Evolutionary conservation across 805 yeast genomes (phyloP).

Genomic region (Candida ulmi): DNA sequence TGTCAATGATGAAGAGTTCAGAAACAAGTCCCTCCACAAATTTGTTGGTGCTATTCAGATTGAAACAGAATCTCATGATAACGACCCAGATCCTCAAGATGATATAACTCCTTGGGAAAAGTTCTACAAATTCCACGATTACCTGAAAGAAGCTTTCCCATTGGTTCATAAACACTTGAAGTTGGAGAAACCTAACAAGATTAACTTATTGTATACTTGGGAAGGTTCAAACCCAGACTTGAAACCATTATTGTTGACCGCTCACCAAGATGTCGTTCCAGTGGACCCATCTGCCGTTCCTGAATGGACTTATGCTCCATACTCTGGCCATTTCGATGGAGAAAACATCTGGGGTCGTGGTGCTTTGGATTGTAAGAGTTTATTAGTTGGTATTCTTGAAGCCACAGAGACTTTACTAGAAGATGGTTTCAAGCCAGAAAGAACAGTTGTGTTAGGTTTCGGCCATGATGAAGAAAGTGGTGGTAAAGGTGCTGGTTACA

Average conservation of each 20-base stretch:
- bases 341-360: slow-evolving; percentile 70
- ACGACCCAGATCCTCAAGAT: slow-evolving; percentile 24
- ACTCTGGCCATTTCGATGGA: slow-evolving; percentile 63
- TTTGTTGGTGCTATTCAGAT: slow-evolving; percentile 55
- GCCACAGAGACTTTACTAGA: slow-evolving; percentile 50
- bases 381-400: slow-evolving; percentile 61
- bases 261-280: slow-evolving; percentile 89
- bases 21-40: slow-evolving; percentile 34
- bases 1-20: slow-evolving; percentile 2
- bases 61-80: slow-evolving; percentile 59
- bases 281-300: slow-evolving; percentile 48
- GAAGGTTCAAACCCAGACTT: slow-evolving; percentile 45
- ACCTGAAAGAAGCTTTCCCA: slow-evolving; percentile 54
- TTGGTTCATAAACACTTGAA: slow-evolving; percentile 38
- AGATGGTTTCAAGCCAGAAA: slow-evolving; percentile 46
- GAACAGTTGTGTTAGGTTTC: slow-evolving; percentile 59
- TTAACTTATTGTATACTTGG: slow-evolving; percentile 62
- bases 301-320: slow-evolving; percentile 68
- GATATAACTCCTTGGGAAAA: slow-evolving; percentile 29
- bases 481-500: slow-evolving; percentile 40
- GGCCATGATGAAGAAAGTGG: slow-evolving; percentile 74
- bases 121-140: slow-evolving; percentile 36
- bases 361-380: slow-evolving; percentile 66
- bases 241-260: slow-evolving; percentile 67
- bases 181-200: slow-evolving; percentile 53